Evolutionary conservation across 169 alveolate genomes (phyloP).

Genomic region (Plasmodium cynomolgi): DNA sequence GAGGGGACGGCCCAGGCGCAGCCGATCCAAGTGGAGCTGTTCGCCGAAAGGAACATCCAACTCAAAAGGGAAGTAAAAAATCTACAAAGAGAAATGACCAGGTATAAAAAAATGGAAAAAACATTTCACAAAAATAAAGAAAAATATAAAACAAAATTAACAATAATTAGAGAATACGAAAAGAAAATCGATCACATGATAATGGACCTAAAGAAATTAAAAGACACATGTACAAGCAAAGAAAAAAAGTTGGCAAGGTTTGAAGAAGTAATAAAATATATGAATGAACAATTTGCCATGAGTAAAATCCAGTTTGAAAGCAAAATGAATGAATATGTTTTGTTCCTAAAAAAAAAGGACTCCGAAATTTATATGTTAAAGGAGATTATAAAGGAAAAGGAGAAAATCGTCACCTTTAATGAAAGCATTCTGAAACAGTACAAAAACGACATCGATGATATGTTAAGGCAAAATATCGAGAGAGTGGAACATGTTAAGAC

Average conservation of each 20-base stretch:
- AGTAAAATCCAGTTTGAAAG: constrained; percentile 72
- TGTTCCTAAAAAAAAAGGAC: constrained; percentile 60
- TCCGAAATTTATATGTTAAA: constrained; percentile 72
- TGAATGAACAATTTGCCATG: constrained; percentile 54
- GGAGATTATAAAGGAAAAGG: constrained; percentile 61
- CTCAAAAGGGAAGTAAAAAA: constrained; percentile 24
- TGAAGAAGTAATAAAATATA: constrained; percentile 54
- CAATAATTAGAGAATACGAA: constrained; percentile 45
- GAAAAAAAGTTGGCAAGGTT: constrained; percentile 47
- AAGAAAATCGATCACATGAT: constrained; percentile 57
- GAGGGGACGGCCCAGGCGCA: not conserved
- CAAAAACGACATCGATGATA: constrained; percentile 65
- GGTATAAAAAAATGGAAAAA: constrained; percentile 54
- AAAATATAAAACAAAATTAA: constrained; percentile 45
- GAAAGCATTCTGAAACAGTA: constrained; percentile 65
- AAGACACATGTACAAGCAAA: constrained; percentile 21
- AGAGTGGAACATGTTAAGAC: constrained; percentile 41
- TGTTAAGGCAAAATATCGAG: constrained; percentile 47
- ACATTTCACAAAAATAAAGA: constrained; percentile 11
- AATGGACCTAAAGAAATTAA: constrained; percentile 38
- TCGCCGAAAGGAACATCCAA: constrained; percentile 1
- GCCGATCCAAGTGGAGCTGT: not conserved
- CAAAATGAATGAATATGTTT: constrained; percentile 69
- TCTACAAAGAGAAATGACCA: constrained; percentile 34
- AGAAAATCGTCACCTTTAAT: constrained; percentile 40